These are phyloP conservation scores for Fusarium sacchari DNA, from an alignment of 2,329 filamentous ascomycete genomes.

Conservation along the genomic window DNA sequence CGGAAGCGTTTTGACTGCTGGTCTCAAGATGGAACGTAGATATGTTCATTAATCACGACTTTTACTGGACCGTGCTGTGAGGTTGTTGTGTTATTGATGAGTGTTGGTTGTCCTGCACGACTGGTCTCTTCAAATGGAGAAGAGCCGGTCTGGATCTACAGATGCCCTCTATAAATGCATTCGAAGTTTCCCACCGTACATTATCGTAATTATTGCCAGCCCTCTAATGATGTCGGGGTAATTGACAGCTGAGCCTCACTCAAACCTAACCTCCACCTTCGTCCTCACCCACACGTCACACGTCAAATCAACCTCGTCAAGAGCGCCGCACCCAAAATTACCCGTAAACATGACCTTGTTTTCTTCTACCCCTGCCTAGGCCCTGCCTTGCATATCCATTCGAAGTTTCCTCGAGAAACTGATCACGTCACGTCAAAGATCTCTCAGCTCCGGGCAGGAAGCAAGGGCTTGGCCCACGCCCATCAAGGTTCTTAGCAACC, in stretches of 20 bases:
- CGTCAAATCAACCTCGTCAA: constrained; percentile 11
- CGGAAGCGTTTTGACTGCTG: neutral
- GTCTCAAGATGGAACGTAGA: constrained; percentile 1
- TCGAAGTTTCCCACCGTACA: rapidly evolving
- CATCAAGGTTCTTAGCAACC: constrained; percentile 40
- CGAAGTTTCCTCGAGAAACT: neutral
- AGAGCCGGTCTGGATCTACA: neutral
- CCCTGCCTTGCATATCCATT: neutral
- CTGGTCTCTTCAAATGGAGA: neutral
- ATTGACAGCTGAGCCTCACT: neutral
- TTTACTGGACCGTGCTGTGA: neutral
- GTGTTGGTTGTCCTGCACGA: neutral
- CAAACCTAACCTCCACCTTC: neutral
- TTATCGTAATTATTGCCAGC: neutral
- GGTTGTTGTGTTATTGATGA: neutral
- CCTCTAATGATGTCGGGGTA: no score
- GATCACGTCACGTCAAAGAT: neutral
- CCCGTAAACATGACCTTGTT: constrained; percentile 34
- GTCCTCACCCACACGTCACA: neutral
- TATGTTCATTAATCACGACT: constrained; percentile 5
- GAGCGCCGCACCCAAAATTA: constrained; percentile 17
- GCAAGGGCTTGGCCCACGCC: constrained; percentile 13
- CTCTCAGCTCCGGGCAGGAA: constrained; percentile 4
- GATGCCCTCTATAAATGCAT: neutral
- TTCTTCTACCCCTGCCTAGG: constrained; percentile 11